A percentile compares a stretch with the other conserved stretches of the same genome.
These are phyloP conservation scores for Trypanosoma rangeli DNA, from an alignment of 208 protist species.

Conservation along the genomic window DNA sequence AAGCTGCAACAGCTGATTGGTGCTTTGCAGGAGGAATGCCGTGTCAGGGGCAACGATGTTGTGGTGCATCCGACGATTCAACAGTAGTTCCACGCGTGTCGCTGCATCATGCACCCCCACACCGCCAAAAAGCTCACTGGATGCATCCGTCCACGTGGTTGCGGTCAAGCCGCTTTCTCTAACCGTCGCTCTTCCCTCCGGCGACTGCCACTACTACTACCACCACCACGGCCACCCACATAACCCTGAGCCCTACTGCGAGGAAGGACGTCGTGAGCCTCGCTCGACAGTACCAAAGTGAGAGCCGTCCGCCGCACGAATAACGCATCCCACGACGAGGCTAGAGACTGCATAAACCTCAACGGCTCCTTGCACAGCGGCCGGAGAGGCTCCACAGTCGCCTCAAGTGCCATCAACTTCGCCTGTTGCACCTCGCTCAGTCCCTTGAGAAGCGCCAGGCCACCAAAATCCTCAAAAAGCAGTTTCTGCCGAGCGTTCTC, in stretches of 20 bases:
- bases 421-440: conserved; percentile 30
- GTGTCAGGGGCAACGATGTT: conserved; percentile 79
- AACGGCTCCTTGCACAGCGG: conserved; percentile 44
- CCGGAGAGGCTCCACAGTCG: conserved; percentile 36
- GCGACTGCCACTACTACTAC: background rate
- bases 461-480: conserved; percentile 34
- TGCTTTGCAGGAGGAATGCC: conserved; percentile 43
- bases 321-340: conserved; percentile 59
- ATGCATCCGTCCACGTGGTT: conserved; percentile 18
- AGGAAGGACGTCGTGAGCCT: conserved; percentile 64
- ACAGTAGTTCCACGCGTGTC: conserved; percentile 36
- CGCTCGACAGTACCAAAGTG: conserved; percentile 55
- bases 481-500: conserved; percentile 35
- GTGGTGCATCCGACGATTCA: conserved; percentile 50
- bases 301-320: conserved; percentile 53
- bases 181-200: background rate
- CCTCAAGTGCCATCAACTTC: conserved; percentile 41
- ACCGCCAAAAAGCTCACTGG: conserved; percentile 23
- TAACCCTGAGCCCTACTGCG: background rate
- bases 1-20: conserved; percentile 67
- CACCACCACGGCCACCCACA: background rate
- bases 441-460: conserved; percentile 1
- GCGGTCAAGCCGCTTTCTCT: background rate
- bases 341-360: conserved; percentile 44
- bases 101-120: conserved; percentile 11